Evolutionary conservation across 2,329 filamentous ascomycete species (phyloP).

Genomic region (Ilyonectria sp.): DNA sequence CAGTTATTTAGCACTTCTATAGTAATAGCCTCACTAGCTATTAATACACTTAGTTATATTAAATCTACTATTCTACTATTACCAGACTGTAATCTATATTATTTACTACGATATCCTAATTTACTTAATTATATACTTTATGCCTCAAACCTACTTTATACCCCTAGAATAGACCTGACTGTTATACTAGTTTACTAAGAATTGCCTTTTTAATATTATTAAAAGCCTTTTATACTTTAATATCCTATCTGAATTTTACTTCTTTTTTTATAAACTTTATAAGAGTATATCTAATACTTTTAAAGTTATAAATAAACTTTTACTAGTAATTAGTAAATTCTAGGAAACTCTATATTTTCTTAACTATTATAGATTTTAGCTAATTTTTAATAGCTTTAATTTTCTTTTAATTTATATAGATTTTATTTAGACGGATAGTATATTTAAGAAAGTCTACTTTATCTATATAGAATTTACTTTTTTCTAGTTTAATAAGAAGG

Average conservation of each 20-base stretch:
- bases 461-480: conserved; percentile 27
- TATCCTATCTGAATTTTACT: conserved; percentile 13
- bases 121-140: too few relatives aligned
- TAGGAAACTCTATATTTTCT: conserved; percentile 37
- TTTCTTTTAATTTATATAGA: conserved; percentile 37
- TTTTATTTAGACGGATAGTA: conserved; percentile 25
- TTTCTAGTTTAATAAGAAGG: conserved; percentile 25
- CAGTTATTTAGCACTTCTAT: too few relatives aligned
- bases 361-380: conserved; percentile 7
- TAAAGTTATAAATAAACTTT: conserved; percentile 35
- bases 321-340: conserved; percentile 8
- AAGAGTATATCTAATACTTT: conserved; percentile 11
- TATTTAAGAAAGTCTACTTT: conserved; percentile 29
- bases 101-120: too few relatives aligned
- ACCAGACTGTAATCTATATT: too few relatives aligned
- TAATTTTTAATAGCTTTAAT: conserved; percentile 25
- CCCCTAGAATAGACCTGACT: too few relatives aligned
- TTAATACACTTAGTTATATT: too few relatives aligned
- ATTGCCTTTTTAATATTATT: conserved; percentile 24
- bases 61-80: too few relatives aligned
- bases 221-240: conserved; percentile 16
- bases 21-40: too few relatives aligned
- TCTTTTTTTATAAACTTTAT: conserved; percentile 25
- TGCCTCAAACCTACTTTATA: too few relatives aligned
- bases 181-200: too few relatives aligned